Conservation (phyloP, 768 basidiomycete genomes). For the Russula lepida region DNA sequence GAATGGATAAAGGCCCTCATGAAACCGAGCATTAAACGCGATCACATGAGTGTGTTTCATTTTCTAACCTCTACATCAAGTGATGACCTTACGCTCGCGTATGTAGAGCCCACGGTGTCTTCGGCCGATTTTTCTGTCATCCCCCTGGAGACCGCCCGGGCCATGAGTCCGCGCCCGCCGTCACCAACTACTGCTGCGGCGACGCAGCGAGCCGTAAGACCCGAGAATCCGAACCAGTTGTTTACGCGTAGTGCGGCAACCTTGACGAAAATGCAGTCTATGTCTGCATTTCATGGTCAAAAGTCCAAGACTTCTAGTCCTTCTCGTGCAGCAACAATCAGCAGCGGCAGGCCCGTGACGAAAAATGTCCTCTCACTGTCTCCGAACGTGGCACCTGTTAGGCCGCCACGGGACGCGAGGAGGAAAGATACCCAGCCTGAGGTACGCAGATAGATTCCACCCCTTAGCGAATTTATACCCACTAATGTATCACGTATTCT, state of each 20-base stretch:
- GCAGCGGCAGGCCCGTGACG: conserved; percentile 24
- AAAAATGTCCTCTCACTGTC: conserved; percentile 2
- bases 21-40: conserved; percentile 94
- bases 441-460: conserved; percentile 5
- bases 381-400: conserved; percentile 40
- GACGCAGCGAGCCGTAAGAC: conserved; percentile 73
- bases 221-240: conserved; percentile 77
- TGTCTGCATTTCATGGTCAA: conserved; percentile 30
- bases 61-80: not conserved
- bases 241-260: conserved; percentile 70
- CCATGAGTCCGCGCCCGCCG: conserved; percentile 94
- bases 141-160: conserved; percentile 86
- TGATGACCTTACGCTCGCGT: not conserved
- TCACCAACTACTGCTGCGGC: conserved; percentile 82
- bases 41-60: conserved; percentile 67
- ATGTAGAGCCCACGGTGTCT: conserved; percentile 79
- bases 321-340: conserved; percentile 46
- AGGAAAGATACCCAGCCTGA: conserved; percentile 30
- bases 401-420: conserved; percentile 60
- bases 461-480: not conserved
- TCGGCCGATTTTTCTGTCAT: conserved; percentile 96
- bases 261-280: conserved; percentile 40
- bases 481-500: not conserved
- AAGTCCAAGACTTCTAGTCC: conserved; percentile 30
- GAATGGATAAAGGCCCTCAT: conserved; percentile 99